Evolutionary conservation across 176 grass and related monocot genomes (phyloP), one percentile per base, ranked within the genome.

Genomic region (Calamus simplicifolius): DNA sequence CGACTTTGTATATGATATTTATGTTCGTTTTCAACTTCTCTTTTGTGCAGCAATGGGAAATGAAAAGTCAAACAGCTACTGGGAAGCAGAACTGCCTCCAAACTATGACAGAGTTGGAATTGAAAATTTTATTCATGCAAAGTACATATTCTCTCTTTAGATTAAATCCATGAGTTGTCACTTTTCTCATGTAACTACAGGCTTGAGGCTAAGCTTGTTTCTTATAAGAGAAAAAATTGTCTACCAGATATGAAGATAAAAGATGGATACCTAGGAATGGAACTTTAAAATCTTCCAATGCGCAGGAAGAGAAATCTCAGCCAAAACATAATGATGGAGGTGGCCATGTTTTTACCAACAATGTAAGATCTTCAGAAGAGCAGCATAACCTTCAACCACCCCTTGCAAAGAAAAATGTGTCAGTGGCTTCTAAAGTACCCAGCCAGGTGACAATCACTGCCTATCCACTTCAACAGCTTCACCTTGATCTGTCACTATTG

Each of bases 61-160:
- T 68, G 88, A 92, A 70, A 98, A 82, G 49, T 69, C 93, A 78
- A 98, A 98, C 65, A 30, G 52, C 67, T 92, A 92, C 64, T 98
- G 88, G 93, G 93, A 98, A 85, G 93, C 88, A 8, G 88, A 98
- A 74, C 79, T 98, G 18, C 93, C 87, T 52, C 93, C 81, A 48
- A 90, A 98, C 67, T 92, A 92, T 73, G 87, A 89, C 73, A 84
- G 87, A 63, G 88, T 89, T 51, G 93, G 93, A 19, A 98, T 98
- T 80, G 93, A 92, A 52, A 92, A 88, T 71, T 98, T 98, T 50
- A 98, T 98, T 53, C 93, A 84, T 63, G 81, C 88, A 19, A 98
- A 98, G 93, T 98, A 92, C 68, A 67, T 5, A 56, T 54, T 19
- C 68, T 51, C 28, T 29, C 28, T 29, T 29, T 29, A 29, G 28